Evolutionary conservation across 805 yeast species (phyloP).

Genomic region (Monosporozyma aquatica): DNA sequence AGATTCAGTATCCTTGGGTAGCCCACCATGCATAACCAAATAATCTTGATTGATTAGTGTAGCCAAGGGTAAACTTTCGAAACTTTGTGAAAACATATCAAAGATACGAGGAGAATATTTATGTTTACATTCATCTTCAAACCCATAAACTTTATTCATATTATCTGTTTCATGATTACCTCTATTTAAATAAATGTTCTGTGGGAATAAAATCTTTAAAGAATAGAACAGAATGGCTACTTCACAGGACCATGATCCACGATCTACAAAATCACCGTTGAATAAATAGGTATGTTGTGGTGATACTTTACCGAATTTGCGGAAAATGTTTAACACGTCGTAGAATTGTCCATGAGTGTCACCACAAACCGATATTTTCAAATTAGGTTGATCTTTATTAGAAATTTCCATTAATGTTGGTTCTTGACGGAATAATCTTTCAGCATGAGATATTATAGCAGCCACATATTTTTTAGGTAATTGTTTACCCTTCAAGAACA

Average conservation of each 20-base stretch:
- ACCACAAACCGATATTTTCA: slow-evolving; percentile 77
- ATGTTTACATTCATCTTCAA: slow-evolving; percentile 88
- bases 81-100: slow-evolving; percentile 76
- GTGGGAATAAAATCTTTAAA: slow-evolving; percentile 69
- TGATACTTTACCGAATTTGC: slow-evolving; percentile 61
- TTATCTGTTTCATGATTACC: slow-evolving; percentile 96
- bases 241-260: slow-evolving; percentile 98
- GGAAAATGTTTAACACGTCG: slow-evolving; percentile 76
- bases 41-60: slow-evolving; percentile 70
- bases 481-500: slow-evolving; percentile 65
- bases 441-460: slow-evolving; percentile 68
- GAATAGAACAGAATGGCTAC: slow-evolving; percentile 76
- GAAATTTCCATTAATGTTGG: slow-evolving; percentile 66
- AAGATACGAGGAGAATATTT: slow-evolving; percentile 78
- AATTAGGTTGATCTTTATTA: slow-evolving; percentile 20
- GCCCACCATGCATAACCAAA: slow-evolving; percentile 91
- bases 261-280: slow-evolving; percentile 95
- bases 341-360: slow-evolving; percentile 97
- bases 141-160: slow-evolving; percentile 95
- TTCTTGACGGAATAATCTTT: slow-evolving; percentile 54
- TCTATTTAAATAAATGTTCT: slow-evolving; percentile 64
- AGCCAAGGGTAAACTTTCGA: slow-evolving; percentile 79
- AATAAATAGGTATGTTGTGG: slow-evolving; percentile 63
- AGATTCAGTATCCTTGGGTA: slow-evolving; percentile 69
- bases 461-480: slow-evolving; percentile 77